Conservation (phyloP, 2,329 filamentous ascomycete genomes). For the Sporothrix inflata region DNA sequence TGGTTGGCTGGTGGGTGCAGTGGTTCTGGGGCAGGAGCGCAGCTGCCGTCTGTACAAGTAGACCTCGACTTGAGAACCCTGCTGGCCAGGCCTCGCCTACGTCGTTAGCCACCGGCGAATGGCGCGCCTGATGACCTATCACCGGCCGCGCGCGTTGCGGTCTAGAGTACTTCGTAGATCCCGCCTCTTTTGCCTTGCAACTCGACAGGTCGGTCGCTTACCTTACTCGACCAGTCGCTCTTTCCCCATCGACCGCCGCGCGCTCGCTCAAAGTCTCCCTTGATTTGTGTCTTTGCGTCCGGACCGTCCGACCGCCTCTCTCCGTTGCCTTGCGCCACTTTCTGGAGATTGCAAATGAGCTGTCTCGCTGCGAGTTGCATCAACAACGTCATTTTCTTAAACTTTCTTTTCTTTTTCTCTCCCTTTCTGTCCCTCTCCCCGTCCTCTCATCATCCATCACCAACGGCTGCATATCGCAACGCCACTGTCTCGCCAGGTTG, state of each 20-base stretch:
- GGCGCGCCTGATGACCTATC: constrained; percentile 8
- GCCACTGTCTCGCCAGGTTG: not conserved
- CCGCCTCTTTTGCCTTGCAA: not conserved
- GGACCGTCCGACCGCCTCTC: not conserved
- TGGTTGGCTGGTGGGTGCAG: constrained; percentile 14
- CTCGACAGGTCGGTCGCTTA: not conserved
- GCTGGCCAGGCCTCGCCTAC: not conserved
- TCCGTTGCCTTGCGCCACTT: no score
- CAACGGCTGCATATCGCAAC: not conserved
- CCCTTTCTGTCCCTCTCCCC: not conserved
- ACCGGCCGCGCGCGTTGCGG: not conserved
- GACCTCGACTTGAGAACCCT: constrained; percentile 18
- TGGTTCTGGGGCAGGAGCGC: not conserved
- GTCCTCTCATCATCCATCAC: not conserved
- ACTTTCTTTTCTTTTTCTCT: not conserved
- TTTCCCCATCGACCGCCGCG: not conserved
- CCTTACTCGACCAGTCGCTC: no score
- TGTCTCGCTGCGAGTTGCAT: no score
- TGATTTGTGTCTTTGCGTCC: not conserved
- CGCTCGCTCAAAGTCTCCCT: not conserved
- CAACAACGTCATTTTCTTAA: not conserved
- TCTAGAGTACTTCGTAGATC: not conserved
- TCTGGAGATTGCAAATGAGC: no score
- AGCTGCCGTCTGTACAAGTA: not conserved
- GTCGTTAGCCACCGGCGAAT: not conserved